Evolutionary conservation across 106 monocot genomes (phyloP).

Genomic region (Dactylorhiza incarnata): DNA sequence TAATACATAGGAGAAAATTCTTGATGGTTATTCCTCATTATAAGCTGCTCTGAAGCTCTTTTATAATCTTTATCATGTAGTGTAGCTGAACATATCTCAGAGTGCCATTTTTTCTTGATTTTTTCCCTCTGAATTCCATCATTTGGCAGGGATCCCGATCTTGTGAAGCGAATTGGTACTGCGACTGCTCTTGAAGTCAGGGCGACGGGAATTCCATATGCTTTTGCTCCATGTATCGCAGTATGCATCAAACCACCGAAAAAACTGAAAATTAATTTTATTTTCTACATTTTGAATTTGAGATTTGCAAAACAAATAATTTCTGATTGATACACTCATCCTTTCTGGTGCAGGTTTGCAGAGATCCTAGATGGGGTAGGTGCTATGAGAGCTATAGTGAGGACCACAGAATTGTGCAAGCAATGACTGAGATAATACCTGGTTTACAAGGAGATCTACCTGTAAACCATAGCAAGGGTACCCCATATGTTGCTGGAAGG

Average conservation of each 20-base stretch:
- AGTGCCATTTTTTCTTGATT: not conserved
- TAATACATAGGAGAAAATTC: not conserved
- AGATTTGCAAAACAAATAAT: not conserved
- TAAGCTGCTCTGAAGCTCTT: not conserved
- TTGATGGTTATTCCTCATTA: not conserved
- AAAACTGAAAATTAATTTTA: not conserved
- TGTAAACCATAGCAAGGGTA: conserved; percentile 25
- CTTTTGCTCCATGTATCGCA: conserved; percentile 75
- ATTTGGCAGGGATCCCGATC: conserved; percentile 45
- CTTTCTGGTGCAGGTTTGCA: conserved; percentile 43
- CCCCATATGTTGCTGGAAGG: conserved; percentile 62
- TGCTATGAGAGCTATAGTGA: conserved; percentile 88
- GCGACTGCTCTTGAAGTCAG: conserved; percentile 86
- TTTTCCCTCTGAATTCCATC: not conserved
- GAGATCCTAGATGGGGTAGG: conserved; percentile 78
- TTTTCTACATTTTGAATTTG: not conserved
- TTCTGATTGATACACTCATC: not conserved
- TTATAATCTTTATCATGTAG: not conserved
- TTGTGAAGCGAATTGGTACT: conserved; percentile 64
- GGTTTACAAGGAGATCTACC: conserved; percentile 67
- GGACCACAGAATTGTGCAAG: conserved; percentile 50
- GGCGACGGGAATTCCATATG: conserved; percentile 68
- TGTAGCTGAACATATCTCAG: not conserved
- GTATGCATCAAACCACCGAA: conserved; percentile 14
- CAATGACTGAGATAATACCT: conserved; percentile 59